phyloP scores from a whole-genome alignment of 2,329 filamentous ascomycete genomes.

The Aspergillus candidus region DNA sequence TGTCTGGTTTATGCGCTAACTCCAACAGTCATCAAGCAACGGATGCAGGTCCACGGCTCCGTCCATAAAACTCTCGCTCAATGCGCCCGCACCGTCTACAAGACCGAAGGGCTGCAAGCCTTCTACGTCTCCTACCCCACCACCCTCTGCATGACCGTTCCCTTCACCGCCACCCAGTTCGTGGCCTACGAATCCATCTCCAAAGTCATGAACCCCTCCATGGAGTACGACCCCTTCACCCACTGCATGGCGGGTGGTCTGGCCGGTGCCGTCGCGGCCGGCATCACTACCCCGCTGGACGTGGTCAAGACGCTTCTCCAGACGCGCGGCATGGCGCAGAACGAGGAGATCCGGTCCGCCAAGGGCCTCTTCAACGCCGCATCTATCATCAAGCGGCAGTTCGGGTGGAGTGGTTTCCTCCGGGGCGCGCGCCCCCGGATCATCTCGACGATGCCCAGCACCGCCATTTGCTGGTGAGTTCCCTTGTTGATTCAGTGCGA shows the following conservation, averaged over 20 bases:
- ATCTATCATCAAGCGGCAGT: slow-evolving; percentile 71
- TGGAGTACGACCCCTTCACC: slow-evolving; percentile 79
- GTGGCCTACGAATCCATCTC: slow-evolving; percentile 96
- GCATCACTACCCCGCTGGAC: slow-evolving; percentile 90
- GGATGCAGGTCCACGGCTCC: slow-evolving; percentile 98
- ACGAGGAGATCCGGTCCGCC: slow-evolving; percentile 77
- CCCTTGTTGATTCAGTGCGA: not conserved
- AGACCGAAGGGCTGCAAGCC: slow-evolving; percentile 76
- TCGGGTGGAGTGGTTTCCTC: slow-evolving; percentile 83
- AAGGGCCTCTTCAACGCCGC: slow-evolving; percentile 75
- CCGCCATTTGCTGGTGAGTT: slow-evolving; percentile 92
- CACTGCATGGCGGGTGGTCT: slow-evolving; percentile 90
- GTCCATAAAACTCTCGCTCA: slow-evolving; percentile 79
- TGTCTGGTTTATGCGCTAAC: slow-evolving; percentile 3
- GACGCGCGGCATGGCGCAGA: slow-evolving; percentile 76
- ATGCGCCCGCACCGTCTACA: slow-evolving; percentile 84
- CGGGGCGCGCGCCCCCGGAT: slow-evolving; percentile 86
- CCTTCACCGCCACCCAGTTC: slow-evolving; percentile 95
- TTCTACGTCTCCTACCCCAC: slow-evolving; percentile 99
- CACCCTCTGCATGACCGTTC: slow-evolving; percentile 96
- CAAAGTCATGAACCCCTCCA: slow-evolving; percentile 79
- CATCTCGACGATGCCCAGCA: slow-evolving; percentile 96
- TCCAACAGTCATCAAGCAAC: slow-evolving; percentile 85
- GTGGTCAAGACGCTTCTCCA: slow-evolving; percentile 98
- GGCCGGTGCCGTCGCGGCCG: slow-evolving; percentile 88